phyloP scores from a whole-genome alignment of 148 eudicot species.

The Chenopodium formosanum region DNA sequence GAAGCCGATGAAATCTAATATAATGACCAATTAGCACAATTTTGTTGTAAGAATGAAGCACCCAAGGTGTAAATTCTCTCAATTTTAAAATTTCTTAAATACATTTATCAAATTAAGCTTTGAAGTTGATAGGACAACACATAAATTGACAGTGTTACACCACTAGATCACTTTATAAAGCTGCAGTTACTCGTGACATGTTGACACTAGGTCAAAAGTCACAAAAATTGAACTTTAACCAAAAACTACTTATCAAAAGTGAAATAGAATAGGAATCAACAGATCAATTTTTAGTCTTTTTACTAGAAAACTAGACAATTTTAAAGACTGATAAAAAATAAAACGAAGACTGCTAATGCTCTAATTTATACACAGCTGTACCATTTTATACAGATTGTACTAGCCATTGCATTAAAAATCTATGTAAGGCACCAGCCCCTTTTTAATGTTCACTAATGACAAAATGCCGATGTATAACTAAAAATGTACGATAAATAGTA shows the following conservation, averaged over 20 bases:
- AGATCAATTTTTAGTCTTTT: too few species aligned
- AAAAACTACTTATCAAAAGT: neutral
- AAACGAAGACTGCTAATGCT: too few species aligned
- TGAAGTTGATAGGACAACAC: neutral
- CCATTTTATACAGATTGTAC: too few species aligned
- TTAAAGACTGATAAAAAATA: neutral
- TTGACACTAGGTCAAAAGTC: neutral
- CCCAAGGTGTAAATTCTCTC: neutral
- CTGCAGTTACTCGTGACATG: neutral
- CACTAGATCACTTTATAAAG: neutral
- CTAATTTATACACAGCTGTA: too few species aligned
- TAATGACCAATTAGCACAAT: neutral
- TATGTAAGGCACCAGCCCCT: neutral
- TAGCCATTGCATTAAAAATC: too few species aligned
- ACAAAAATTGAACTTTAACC: neutral
- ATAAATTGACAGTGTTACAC: neutral
- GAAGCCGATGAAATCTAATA: slow-evolving; percentile 79
- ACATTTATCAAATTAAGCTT: neutral
- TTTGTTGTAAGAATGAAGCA: neutral
- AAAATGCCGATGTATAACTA: neutral
- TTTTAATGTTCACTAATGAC: neutral
- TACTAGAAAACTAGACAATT: neutral
- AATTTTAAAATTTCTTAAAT: neutral
- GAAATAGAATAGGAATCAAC: neutral
- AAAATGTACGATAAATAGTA: neutral